Conservation (phyloP, 441 rosid species). For the Hura crepitans region DNA sequence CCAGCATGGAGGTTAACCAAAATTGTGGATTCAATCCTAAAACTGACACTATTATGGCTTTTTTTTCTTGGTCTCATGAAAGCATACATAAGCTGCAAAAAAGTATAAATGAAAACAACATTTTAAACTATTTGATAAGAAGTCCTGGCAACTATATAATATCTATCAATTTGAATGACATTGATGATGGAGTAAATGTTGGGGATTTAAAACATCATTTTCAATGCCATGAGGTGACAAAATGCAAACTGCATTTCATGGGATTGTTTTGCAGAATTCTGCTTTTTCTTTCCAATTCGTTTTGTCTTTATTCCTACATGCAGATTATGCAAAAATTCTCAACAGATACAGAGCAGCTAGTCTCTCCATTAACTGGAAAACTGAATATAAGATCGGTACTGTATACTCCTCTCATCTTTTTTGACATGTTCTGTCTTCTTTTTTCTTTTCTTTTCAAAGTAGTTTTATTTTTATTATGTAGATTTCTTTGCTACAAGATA, state of each 20-base stretch:
- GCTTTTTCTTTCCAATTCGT: neutral
- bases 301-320: slow-evolving; percentile 19
- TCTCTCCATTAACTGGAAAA: slow-evolving; percentile 45
- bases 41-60: neutral
- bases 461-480: slow-evolving; percentile 34
- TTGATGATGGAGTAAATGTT: neutral
- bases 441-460: neutral
- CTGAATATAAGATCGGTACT: slow-evolving; percentile 51
- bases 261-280: neutral
- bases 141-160: neutral
- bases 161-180: neutral
- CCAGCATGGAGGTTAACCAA: neutral
- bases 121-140: neutral
- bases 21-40: neutral
- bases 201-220: neutral
- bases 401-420: slow-evolving; percentile 15
- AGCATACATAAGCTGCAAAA: neutral
- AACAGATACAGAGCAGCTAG: slow-evolving; percentile 42
- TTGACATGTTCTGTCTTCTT: slow-evolving; percentile 8
- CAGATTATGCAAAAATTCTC: slow-evolving; percentile 60
- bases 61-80: neutral
- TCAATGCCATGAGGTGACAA: neutral
- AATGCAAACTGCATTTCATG: neutral
- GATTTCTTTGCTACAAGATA: slow-evolving; percentile 60
- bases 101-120: neutral